Evolutionary conservation across 805 yeast genomes (phyloP).

Genomic region (Ogataea pini): DNA sequence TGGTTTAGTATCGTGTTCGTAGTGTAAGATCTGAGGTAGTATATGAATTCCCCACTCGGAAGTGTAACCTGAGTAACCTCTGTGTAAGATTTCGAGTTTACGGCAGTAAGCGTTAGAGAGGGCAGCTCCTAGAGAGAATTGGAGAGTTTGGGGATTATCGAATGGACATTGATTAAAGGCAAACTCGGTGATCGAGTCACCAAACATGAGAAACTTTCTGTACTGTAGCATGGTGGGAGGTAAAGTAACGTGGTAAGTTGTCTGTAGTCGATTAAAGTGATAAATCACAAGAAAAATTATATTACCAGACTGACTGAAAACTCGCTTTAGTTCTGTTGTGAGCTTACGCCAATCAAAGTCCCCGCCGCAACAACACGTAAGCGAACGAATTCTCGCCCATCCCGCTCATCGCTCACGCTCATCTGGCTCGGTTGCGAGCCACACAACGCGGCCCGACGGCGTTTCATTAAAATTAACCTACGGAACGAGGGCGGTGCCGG

Average conservation of each 20-base stretch:
- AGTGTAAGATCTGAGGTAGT: constrained; percentile 49
- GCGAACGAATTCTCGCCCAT: too few relatives aligned
- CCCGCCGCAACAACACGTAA: too few relatives aligned
- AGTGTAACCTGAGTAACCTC: constrained; percentile 82
- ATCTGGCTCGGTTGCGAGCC: background rate
- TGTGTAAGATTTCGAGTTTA: constrained; percentile 62
- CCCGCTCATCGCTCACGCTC: background rate
- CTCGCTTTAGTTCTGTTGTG: too few relatives aligned
- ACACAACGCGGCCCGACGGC: constrained; percentile 6
- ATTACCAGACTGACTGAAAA: too few relatives aligned
- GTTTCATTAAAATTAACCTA: background rate
- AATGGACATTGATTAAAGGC: constrained; percentile 28
- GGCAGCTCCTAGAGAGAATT: constrained; percentile 35
- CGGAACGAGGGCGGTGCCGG: background rate
- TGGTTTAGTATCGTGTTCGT: constrained; percentile 42
- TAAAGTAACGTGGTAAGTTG: too few relatives aligned
- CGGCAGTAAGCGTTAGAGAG: constrained; percentile 49
- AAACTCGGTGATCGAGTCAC: constrained; percentile 40
- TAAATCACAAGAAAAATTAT: too few relatives aligned
- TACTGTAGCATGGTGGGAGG: constrained; percentile 15
- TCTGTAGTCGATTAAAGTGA: too few relatives aligned
- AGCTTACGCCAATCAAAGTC: too few relatives aligned
- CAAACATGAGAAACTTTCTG: constrained; percentile 35
- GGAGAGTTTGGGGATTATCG: constrained; percentile 2
- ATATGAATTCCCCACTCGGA: constrained; percentile 58